Evolutionary conservation across 495 filamentous ascomycete genomes (phyloP).

Genomic region (Penicillium riverlandense): DNA sequence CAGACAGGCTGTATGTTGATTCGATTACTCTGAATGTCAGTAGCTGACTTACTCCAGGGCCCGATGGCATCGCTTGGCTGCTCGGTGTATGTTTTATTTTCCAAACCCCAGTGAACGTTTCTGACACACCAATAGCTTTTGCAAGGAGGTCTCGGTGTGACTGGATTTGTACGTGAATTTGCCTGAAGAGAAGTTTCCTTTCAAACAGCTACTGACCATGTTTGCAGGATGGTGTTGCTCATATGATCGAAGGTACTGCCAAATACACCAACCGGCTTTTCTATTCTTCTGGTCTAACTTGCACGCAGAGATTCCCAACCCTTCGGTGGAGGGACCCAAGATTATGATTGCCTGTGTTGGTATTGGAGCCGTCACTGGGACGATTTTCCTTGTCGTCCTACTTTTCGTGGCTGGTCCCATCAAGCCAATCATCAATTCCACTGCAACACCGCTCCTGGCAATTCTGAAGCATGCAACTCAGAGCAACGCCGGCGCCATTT

Average conservation of each 20-base stretch:
- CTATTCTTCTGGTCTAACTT: constrained; percentile 3
- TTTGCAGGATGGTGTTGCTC: constrained; percentile 45
- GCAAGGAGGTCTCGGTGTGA: constrained; percentile 55
- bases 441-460: constrained; percentile 58
- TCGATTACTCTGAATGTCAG: background rate
- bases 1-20: constrained; percentile 45
- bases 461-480: constrained; percentile 65
- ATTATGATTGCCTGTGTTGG: constrained; percentile 67
- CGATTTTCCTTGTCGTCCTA: constrained; percentile 58
- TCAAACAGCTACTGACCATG: constrained; percentile 4
- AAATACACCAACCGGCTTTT: background rate
- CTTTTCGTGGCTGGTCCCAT: constrained; percentile 57
- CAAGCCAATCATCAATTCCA: constrained; percentile 50
- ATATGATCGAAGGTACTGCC: constrained; percentile 39
- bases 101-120: background rate
- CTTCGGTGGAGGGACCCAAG: constrained; percentile 56
- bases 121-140: constrained; percentile 34
- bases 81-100: constrained; percentile 38
- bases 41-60: constrained; percentile 29
- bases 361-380: constrained; percentile 62
- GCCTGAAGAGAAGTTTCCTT: background rate
- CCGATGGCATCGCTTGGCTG: constrained; percentile 58
- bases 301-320: constrained; percentile 58
- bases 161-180: constrained; percentile 43
- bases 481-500: constrained; percentile 58